Evolutionary conservation across 139 green algal genomes (phyloP).

Genomic region (Chlorella sp.): DNA sequence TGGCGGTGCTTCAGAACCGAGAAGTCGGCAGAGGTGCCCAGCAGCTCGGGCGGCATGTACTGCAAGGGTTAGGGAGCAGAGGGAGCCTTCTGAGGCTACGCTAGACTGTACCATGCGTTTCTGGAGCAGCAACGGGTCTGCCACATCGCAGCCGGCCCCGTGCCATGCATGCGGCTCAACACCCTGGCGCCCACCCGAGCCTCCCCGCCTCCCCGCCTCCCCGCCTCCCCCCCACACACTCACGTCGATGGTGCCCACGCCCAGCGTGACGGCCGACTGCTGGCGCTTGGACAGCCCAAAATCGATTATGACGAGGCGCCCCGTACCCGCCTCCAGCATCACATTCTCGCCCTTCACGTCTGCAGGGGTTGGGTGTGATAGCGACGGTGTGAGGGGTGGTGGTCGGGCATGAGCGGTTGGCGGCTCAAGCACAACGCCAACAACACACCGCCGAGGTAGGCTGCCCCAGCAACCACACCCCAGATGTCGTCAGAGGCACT

Average conservation of each 20-base stretch:
- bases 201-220: no score
- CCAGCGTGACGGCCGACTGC: slow-evolving; percentile 69
- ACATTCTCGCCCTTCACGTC: slow-evolving; percentile 85
- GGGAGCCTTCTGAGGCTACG: neutral
- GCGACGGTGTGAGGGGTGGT: neutral
- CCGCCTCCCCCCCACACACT: no score
- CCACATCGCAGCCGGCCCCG: no score
- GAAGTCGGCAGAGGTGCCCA: slow-evolving; percentile 34
- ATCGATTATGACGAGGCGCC: slow-evolving; percentile 79
- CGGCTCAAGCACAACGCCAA: neutral
- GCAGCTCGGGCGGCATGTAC: slow-evolving; percentile 82
- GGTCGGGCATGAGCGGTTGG: neutral
- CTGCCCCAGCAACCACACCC: no score
- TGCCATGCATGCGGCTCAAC: no score
- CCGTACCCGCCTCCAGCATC: slow-evolving; percentile 54
- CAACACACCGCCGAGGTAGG: no score
- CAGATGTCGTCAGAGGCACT: no score
- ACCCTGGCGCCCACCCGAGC: no score
- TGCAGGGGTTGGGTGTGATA: slow-evolving; percentile 66
- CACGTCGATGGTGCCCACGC: slow-evolving; percentile 7
- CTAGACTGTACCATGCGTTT: no score
- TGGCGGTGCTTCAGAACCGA: slow-evolving; percentile 11
- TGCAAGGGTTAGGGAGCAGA: slow-evolving; percentile 47
- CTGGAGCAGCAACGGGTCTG: no score
- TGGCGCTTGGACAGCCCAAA: slow-evolving; percentile 85